A percentile compares a stretch with the other conserved stretches of the same genome.
These are phyloP conservation scores for Aureoboletus auriporus DNA, from an alignment of 768 basidiomycete species.

Conservation along the genomic window DNA sequence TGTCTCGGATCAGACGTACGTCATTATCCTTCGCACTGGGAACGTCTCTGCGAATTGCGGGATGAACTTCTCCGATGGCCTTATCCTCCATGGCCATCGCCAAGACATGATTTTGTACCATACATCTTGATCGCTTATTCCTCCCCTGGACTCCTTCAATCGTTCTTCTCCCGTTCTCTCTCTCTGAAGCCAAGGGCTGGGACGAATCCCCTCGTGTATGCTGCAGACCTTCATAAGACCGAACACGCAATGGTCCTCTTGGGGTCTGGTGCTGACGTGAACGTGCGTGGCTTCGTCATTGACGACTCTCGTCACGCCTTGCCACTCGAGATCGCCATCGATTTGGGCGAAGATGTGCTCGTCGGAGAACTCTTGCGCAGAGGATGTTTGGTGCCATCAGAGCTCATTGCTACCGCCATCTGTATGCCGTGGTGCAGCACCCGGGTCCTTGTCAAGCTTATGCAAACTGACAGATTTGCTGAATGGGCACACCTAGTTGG, in stretches of 20 bases:
- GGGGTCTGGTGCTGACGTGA: not conserved
- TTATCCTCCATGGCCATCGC: too few relatives aligned
- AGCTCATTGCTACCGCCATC: not conserved
- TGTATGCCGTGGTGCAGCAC: constrained; percentile 7
- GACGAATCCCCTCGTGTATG: too few relatives aligned
- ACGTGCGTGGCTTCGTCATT: not conserved
- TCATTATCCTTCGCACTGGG: too few relatives aligned
- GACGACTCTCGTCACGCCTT: not conserved
- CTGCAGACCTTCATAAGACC: not conserved
- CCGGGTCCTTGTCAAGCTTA: not conserved
- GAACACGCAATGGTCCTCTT: constrained; percentile 1
- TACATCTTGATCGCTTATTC: too few relatives aligned
- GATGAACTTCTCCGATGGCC: too few relatives aligned
- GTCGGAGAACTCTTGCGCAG: not conserved
- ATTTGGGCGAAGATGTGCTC: not conserved
- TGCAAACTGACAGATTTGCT: not conserved
- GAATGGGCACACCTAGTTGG: not conserved
- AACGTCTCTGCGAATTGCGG: too few relatives aligned
- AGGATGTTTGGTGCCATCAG: not conserved
- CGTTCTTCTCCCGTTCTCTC: too few relatives aligned
- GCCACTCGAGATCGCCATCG: not conserved
- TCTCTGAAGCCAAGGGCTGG: too few relatives aligned
- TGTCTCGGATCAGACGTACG: too few relatives aligned
- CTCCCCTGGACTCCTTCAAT: too few relatives aligned
- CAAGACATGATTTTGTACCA: too few relatives aligned